phyloP scores from a whole-genome alignment of 495 filamentous ascomycete species.

The Penicillium coprophilum region DNA sequence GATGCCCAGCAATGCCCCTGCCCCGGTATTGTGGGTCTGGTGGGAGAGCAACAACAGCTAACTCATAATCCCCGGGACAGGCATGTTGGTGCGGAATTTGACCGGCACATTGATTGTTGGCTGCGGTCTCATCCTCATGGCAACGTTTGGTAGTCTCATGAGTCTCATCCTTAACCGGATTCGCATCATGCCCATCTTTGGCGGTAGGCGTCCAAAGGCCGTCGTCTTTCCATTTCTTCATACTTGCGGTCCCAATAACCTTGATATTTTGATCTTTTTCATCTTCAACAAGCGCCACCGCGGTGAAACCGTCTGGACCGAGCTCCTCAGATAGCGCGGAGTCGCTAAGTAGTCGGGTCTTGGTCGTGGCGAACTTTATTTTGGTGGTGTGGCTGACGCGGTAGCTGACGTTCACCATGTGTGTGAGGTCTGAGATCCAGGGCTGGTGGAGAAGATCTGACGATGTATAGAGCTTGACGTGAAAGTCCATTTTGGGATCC shows the following conservation, averaged over 20 bases:
- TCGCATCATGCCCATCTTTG: background rate
- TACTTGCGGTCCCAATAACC: conserved; percentile 19
- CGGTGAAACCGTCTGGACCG: background rate
- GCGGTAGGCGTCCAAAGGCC: conserved; percentile 14
- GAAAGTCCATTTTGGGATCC: background rate
- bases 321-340: background rate
- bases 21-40: background rate
- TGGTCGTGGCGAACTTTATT: background rate
- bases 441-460: background rate
- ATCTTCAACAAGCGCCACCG: background rate
- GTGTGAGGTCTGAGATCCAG: background rate
- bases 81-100: background rate
- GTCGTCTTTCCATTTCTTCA: conserved; percentile 23
- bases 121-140: background rate
- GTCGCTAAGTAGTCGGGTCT: background rate
- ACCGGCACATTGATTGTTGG: background rate
- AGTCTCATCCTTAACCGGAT: too few relatives aligned
- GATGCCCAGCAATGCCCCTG: background rate
- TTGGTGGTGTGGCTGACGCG: background rate
- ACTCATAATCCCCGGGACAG: background rate
- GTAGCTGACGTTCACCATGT: background rate
- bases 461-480: background rate
- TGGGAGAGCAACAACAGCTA: background rate
- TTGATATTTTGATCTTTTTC: background rate
- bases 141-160: too few relatives aligned